Evolutionary conservation across 257 asterid genomes (phyloP), one percentile per base, ranked within the genome.

Genomic region (Fraxinus pennsylvanica): DNA sequence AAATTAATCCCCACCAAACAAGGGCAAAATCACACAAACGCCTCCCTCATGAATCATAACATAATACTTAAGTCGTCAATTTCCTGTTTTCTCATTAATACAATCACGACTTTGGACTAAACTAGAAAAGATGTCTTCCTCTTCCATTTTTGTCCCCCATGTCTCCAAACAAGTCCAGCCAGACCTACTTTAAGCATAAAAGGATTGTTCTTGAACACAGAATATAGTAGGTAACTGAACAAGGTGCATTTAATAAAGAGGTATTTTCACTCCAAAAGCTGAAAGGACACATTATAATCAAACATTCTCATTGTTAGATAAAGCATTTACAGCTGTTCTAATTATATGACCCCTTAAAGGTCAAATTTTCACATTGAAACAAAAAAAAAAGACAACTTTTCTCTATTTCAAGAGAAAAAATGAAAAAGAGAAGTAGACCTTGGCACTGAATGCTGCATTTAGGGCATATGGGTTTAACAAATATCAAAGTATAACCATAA

Each of bases 381-480:
- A 32, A 61, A 25, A 22, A 7, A 61, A 9, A 59, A 22, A 15
- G 81, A 30, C 38, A 36, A 9, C 30, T 6, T 61, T 61, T 61
- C 17, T 38, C 38, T 52, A 29, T 67, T 65, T 43, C 15, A 47
- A 39, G 27, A 10, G 59, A 39, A 19, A 57, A 2, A 6, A 0
- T 6, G 17, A 78, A 32, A 43, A 75, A 61, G 17, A 25, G 15
- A 52, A 59, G 68, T 61, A 21, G 59, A 32, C 36, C 41, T 35
- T 32, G 67, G 27, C 45, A 72, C 35, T 29, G 68, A 57, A 39
- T 30, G 74, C 50, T 63, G 57, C 57, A 71, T 54, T n/a, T 43
- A 35, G 15, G n/a, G 66, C 30, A 79, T 78, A 65, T 70, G 17
- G 41, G 74, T 29, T 45, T 4, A 63, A 14, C 35, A 68, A 68